Conservation (phyloP, 805 yeast species). For the Kodamaea hsintzibuensis region DNA sequence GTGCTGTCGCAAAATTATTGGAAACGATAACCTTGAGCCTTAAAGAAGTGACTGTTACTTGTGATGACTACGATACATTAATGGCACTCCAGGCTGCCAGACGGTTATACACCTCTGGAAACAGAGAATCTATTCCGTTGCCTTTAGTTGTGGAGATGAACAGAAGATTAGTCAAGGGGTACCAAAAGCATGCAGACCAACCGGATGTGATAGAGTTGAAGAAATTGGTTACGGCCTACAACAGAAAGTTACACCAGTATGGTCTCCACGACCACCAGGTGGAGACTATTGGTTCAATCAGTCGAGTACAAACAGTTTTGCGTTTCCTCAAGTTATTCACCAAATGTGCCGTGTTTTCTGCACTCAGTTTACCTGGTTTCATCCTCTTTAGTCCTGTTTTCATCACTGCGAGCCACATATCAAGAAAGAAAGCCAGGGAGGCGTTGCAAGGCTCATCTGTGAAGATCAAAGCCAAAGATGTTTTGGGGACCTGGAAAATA, state of each 20-base stretch:
- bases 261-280: slow-evolving; percentile 46
- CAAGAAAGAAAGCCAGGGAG: slow-evolving; percentile 35
- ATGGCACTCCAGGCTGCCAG: slow-evolving; percentile 45
- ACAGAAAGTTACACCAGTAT: slow-evolving; percentile 28
- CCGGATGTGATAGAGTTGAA: slow-evolving; percentile 36
- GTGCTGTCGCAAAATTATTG: slow-evolving; percentile 28
- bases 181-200: slow-evolving; percentile 31
- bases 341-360: slow-evolving; percentile 29
- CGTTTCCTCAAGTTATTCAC: slow-evolving; percentile 28
- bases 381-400: slow-evolving; percentile 43
- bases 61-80: slow-evolving; percentile 44
- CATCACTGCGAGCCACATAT: slow-evolving; percentile 33
- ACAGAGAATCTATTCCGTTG: slow-evolving; percentile 36
- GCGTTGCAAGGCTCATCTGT: slow-evolving; percentile 42
- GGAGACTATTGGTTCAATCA: slow-evolving; percentile 25
- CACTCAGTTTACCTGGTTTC: slow-evolving; percentile 39
- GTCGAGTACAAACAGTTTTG: slow-evolving; percentile 22
- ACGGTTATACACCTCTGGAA: slow-evolving; percentile 37
- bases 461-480: slow-evolving; percentile 43
- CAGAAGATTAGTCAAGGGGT: slow-evolving; percentile 38
- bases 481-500: slow-evolving; percentile 45
- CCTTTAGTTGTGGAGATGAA: slow-evolving; percentile 46
- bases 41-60: slow-evolving; percentile 41
- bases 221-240: slow-evolving; percentile 33
- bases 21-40: slow-evolving; percentile 32